Base-by-base conservation (phyloP, 2,329 filamentous ascomycete species). In the Knoxdaviesia capensis region DNA sequence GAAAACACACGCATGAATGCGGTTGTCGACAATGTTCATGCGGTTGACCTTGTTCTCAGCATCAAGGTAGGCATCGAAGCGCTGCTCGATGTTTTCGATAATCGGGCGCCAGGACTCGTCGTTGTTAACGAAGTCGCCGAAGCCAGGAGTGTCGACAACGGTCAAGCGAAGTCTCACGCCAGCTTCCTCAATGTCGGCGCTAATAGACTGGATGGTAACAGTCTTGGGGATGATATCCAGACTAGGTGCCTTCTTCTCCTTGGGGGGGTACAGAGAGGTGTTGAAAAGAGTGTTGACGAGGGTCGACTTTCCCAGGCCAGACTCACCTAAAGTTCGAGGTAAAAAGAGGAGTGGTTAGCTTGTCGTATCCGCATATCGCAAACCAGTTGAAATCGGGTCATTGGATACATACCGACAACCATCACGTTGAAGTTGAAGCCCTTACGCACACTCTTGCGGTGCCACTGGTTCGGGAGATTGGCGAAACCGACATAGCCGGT, bases 401-500 rank as follows among this genome's bases (percentile, higher is more conserved):
- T 2, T 20, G 20, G 20, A 20, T 20, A 79, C 87, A 58, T 71
- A 96, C 90, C 90, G 65, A 98, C 90, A 64, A 98, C 90, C 90
- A 98, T 98, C 53, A 98, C 90, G 60, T 98, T 98, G 74, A 98
- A 98, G 75, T 96, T 98, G 76, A 98, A 98, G 48, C 90, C 90
- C 67, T 98, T 98, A 59, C 90, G 85, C 56, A 98, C 90, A 76
- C 87, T 94, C 80, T 98, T 98, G 64, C 90, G 88, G 71, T 98
- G 90, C 90, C 90, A 98, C 67, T 98, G 90, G 68, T 98, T 98
- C 49, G 90, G 90, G 59, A 98, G 66, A 62, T 98, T 98, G 62
- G 90, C 90, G 58, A 98, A 98, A 51, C 90, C 90, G 56, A 98
- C 90, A 56, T 96, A 98, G 57, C 90, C 90, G 41, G 90, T 96